Evolutionary conservation across 371 early-diverging fungal genomes (phyloP).

Genomic region (Mortierella sp.): DNA sequence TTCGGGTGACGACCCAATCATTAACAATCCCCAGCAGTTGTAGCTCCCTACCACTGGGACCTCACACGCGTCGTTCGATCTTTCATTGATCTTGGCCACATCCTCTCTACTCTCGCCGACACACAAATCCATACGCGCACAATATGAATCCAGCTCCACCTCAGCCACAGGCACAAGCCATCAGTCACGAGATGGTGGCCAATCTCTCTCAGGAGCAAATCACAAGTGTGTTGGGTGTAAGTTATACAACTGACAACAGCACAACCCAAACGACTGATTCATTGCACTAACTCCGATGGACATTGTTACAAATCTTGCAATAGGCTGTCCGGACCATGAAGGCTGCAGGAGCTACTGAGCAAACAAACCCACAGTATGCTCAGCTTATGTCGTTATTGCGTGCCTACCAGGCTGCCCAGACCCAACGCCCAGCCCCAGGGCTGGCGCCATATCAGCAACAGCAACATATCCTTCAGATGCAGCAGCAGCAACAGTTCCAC

Average conservation of each 20-base stretch:
- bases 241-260: not conserved
- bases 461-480: slow-evolving; percentile 54
- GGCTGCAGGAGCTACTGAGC: slow-evolving; percentile 77
- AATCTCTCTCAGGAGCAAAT: slow-evolving; percentile 55
- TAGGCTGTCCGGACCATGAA: slow-evolving; percentile 58
- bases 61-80: not conserved
- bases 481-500: slow-evolving; percentile 53
- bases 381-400: slow-evolving; percentile 75
- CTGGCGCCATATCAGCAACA: slow-evolving; percentile 55
- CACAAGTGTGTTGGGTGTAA: slow-evolving; percentile 43
- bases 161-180: slow-evolving; percentile 27
- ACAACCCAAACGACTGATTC: not conserved
- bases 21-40: not conserved
- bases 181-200: slow-evolving; percentile 51
- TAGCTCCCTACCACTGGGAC: not conserved
- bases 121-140: not conserved
- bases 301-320: not conserved
- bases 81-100: not conserved
- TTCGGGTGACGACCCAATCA: not conserved
- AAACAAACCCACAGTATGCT: slow-evolving; percentile 76
- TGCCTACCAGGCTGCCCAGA: slow-evolving; percentile 50
- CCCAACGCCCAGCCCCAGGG: slow-evolving; percentile 58
- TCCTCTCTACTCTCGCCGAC: not conserved
- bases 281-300: not conserved
- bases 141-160: slow-evolving; percentile 32